These are phyloP conservation scores for Cladophialophora carrionii DNA, from an alignment of 2,329 filamentous ascomycete genomes.

Conservation along the genomic window DNA sequence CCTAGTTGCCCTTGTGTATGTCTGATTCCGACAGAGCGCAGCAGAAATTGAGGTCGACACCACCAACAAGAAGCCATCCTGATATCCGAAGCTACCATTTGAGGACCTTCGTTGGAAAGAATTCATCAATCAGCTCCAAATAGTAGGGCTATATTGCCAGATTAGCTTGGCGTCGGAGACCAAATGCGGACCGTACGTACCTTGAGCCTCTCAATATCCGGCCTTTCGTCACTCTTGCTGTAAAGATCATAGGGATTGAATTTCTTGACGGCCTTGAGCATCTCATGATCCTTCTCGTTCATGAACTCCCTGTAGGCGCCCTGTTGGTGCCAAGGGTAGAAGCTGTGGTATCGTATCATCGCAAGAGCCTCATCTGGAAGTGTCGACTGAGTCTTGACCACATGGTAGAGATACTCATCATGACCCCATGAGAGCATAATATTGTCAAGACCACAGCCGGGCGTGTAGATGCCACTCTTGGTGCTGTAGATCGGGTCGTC, in stretches of 20 bases:
- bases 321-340: slow-evolving; percentile 88
- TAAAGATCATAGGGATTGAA: slow-evolving; percentile 94
- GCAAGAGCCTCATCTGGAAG: slow-evolving; percentile 81
- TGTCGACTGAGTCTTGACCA: slow-evolving; percentile 78
- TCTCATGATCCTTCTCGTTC: slow-evolving; percentile 76
- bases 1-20: neutral
- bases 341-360: slow-evolving; percentile 92
- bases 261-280: slow-evolving; percentile 78
- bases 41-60: neutral
- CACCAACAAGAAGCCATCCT: neutral
- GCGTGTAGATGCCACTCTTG: slow-evolving; percentile 76
- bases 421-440: slow-evolving; percentile 91
- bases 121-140: slow-evolving; percentile 73
- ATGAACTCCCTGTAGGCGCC: slow-evolving; percentile 82
- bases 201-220: slow-evolving; percentile 76
- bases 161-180: slow-evolving; percentile 29
- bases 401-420: slow-evolving; percentile 84
- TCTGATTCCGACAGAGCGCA: neutral
- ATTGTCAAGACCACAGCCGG: slow-evolving; percentile 80
- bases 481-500: slow-evolving; percentile 72
- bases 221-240: slow-evolving; percentile 84
- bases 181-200: slow-evolving; percentile 44
- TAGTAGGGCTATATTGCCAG: slow-evolving; percentile 64
- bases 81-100: slow-evolving; percentile 60
- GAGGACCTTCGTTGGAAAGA: slow-evolving; percentile 69